These are phyloP conservation scores for Leishmania braziliensis DNA, from an alignment of 208 protist species.

Conservation along the genomic window DNA sequence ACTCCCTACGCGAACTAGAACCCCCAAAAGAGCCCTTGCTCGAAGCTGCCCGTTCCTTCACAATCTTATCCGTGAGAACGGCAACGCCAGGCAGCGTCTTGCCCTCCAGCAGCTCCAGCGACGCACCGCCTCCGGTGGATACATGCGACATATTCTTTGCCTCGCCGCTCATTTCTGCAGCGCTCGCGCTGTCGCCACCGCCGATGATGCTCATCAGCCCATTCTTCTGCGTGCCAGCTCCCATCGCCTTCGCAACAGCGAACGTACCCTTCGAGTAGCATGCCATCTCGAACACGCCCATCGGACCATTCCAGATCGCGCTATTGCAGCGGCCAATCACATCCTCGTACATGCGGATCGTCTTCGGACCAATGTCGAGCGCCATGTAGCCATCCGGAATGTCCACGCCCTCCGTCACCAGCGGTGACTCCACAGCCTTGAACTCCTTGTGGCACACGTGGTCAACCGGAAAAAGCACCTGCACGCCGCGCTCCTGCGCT, in stretches of 20 bases:
- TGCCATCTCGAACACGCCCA: constrained; percentile 98
- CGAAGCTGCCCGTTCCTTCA: neutral
- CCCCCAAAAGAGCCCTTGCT: constrained; percentile 1
- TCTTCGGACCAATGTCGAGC: constrained; percentile 96
- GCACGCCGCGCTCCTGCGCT: constrained; percentile 95
- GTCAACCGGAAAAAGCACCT: constrained; percentile 97
- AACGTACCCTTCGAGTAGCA: constrained; percentile 95
- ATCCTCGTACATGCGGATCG: constrained; percentile 76
- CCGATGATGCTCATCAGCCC: constrained; percentile 92
- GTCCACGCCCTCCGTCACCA: constrained; percentile 68
- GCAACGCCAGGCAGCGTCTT: constrained; percentile 93
- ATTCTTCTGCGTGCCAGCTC: constrained; percentile 58
- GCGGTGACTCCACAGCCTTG: constrained; percentile 62
- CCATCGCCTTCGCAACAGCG: constrained; percentile 83
- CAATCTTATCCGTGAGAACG: constrained; percentile 72
- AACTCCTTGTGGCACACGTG: constrained; percentile 96
- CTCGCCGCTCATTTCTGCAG: constrained; percentile 87
- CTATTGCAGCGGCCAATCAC: constrained; percentile 89
- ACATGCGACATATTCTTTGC: constrained; percentile 96
- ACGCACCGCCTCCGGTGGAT: constrained; percentile 99
- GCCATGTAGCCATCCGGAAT: constrained; percentile 93
- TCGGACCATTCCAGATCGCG: constrained; percentile 97
- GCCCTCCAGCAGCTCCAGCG: constrained; percentile 99
- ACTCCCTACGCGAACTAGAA: constrained; percentile 5
- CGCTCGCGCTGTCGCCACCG: constrained; percentile 98